These are phyloP conservation scores for Sarcodon sp. DNA, from an alignment of 768 basidiomycete genomes.

Conservation along the genomic window DNA sequence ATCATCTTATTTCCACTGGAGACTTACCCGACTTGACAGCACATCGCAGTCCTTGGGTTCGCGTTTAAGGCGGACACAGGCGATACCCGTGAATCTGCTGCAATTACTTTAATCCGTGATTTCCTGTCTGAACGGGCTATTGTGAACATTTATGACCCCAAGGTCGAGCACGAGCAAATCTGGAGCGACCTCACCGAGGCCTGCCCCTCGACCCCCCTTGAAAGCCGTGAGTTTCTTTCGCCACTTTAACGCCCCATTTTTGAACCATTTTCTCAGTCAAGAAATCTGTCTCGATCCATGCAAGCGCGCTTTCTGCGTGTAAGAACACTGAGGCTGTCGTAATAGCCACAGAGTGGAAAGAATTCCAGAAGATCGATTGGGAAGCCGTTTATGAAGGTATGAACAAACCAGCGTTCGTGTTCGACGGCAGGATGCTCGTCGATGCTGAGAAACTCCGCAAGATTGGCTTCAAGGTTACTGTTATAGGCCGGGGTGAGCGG, in stretches of 20 bases:
- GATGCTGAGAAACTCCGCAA: conserved; percentile 65
- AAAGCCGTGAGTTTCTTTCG: conserved; percentile 38
- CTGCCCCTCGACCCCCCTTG: conserved; percentile 46
- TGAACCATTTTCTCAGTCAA: conserved; percentile 40
- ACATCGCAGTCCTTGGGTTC: conserved; percentile 93
- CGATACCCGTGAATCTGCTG: conserved; percentile 94
- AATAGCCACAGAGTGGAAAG: conserved; percentile 95
- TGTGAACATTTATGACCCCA: conserved; percentile 86
- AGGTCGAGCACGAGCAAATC: conserved; percentile 78
- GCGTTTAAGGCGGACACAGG: conserved; percentile 99
- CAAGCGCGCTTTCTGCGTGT: conserved; percentile 79
- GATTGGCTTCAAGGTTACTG: conserved; percentile 84
- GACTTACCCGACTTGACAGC: conserved; percentile 24
- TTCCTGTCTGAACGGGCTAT: conserved; percentile 84
- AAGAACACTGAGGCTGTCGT: conserved; percentile 85
- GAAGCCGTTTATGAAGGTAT: conserved; percentile 69
- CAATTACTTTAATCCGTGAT: conserved; percentile 89
- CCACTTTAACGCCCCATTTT: not conserved
- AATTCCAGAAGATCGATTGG: conserved; percentile 94
- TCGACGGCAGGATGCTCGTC: conserved; percentile 84
- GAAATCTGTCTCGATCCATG: conserved; percentile 72
- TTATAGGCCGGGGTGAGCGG: conserved; percentile 43
- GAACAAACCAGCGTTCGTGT: conserved; percentile 98
- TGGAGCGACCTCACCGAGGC: conserved; percentile 70
- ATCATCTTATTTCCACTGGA: not conserved